Base-by-base conservation (phyloP, 148 eudicot species). In the Vaccinium corymbosum region DNA sequence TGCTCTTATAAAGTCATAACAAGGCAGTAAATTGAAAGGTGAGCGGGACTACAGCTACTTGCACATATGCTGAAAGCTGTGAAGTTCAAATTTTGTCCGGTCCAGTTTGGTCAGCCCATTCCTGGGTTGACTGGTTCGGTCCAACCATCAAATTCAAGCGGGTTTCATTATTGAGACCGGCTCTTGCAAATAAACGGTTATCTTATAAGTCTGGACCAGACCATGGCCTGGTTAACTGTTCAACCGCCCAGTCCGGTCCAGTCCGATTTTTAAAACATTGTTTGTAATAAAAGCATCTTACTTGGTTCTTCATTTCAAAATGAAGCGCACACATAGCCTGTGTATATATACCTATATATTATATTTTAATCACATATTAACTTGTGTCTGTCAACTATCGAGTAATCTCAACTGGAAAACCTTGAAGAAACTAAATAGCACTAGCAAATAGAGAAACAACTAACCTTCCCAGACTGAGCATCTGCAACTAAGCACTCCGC, bases 401-500 rank as follows among this genome's bases (percentile, higher is more conserved):
- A 9, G 71, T 10, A 11, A 2, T 22, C 75, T 29, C 19, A 32
- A 29, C 75, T 13, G 5, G 46, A 32, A 71, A 71, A 64, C 71
- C 20, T 12, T 32, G 19, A 46, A 46, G 11, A 42, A 38, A 46
- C 78, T 74, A 19, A 17, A 46, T 32, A 42, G 11, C 68, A 66
- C 72, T 53, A 53, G 66, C 48, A 55, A 12, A 52, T 17, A 32
- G 35, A 61, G 6, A 9, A 80, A 66, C 42, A 49, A 66, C 76
- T 50, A n/a, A 91, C 94, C 90, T 94, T 94, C 55, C 98, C 98
- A 8, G 95, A 81, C 80, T 94, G 94, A 38, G 95, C 88, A 85
- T 95, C 98, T 4, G 93, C 94, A 11, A 95, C 53, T 82, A 95
- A 90, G 86, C 97, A 93, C n/a, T 95, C 98, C 0, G 92, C 14